Conservation (phyloP, 2,329 filamentous ascomycete species). For the Akanthomyces uredinophilus region DNA sequence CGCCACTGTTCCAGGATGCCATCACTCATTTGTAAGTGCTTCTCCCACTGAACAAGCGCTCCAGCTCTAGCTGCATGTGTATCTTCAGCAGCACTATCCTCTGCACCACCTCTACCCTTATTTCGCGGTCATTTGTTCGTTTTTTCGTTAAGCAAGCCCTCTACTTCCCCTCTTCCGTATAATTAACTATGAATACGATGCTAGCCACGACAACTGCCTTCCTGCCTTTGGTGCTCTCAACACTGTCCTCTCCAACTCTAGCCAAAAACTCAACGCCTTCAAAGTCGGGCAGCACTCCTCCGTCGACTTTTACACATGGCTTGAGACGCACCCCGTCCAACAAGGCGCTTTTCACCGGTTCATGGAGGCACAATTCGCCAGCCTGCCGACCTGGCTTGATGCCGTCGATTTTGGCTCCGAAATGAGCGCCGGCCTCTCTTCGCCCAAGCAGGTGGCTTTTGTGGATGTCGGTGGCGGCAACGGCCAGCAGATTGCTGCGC, state of each 20-base stretch:
- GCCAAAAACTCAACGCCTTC: conserved; percentile 18
- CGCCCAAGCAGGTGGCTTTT: conserved; percentile 12
- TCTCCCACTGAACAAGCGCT: background rate
- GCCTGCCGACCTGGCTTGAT: conserved; percentile 22
- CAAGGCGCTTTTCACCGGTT: conserved; percentile 23
- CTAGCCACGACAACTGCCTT: conserved; percentile 18
- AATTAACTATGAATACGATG: background rate
- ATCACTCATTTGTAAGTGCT: conserved; percentile 17
- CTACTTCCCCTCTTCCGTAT: background rate
- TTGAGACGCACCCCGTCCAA: conserved; percentile 18
- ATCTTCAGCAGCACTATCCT: background rate
- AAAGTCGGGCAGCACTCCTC: conserved; percentile 16
- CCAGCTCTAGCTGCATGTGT: no score
- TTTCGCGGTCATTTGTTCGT: background rate
- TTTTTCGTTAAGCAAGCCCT: background rate
- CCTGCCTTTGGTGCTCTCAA: conserved; percentile 18
- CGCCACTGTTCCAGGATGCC: conserved; percentile 17
- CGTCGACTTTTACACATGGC: conserved; percentile 19
- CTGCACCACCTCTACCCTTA: background rate
- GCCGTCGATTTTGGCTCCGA: conserved; percentile 21
- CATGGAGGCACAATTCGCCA: conserved; percentile 23
- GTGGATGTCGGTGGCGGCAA: conserved; percentile 20
- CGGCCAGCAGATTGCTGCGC: conserved; percentile 19
- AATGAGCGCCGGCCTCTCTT: conserved; percentile 2
- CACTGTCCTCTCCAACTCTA: conserved; percentile 10